Evolutionary conservation across 2,329 filamentous ascomycete species (phyloP).

Genomic region (Elsinoe fawcettii): DNA sequence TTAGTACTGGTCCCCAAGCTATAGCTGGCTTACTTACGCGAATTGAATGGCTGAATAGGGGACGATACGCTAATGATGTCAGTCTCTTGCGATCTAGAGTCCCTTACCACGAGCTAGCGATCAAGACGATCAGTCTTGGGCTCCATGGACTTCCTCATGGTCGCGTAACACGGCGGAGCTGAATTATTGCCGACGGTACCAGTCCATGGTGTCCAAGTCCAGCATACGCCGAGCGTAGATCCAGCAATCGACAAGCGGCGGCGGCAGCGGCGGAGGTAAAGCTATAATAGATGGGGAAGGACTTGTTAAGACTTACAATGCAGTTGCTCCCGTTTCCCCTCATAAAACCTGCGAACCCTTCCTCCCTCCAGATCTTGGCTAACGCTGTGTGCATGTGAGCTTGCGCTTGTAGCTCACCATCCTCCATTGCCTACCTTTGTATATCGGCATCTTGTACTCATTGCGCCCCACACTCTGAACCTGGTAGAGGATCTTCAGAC

Average conservation of each 20-base stretch:
- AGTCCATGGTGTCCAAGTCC: background rate
- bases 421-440: constrained; percentile 42
- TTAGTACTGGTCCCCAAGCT: background rate
- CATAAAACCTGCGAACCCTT: constrained; percentile 97
- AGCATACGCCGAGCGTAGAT: no score
- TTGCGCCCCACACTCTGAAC: constrained; percentile 83
- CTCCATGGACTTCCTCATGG: background rate
- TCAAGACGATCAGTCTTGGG: background rate
- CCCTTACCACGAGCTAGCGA: background rate
- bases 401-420: background rate
- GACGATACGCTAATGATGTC: constrained; percentile 59
- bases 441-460: constrained; percentile 88
- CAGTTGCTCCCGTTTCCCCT: constrained; percentile 97
- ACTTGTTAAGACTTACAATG: constrained; percentile 41
- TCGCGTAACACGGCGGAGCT: background rate
- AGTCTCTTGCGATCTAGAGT: background rate
- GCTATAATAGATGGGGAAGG: background rate
- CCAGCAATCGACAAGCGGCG: background rate
- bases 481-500: constrained; percentile 96
- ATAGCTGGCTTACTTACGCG: constrained; percentile 31
- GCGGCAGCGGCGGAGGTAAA: background rate
- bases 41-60: constrained; percentile 98
- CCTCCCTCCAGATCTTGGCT: constrained; percentile 91
- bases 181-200: no score
- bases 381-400: constrained; percentile 47